Evolutionary conservation across 2,329 filamentous ascomycete species (phyloP).

Genomic region (Cryphonectria japonica): DNA sequence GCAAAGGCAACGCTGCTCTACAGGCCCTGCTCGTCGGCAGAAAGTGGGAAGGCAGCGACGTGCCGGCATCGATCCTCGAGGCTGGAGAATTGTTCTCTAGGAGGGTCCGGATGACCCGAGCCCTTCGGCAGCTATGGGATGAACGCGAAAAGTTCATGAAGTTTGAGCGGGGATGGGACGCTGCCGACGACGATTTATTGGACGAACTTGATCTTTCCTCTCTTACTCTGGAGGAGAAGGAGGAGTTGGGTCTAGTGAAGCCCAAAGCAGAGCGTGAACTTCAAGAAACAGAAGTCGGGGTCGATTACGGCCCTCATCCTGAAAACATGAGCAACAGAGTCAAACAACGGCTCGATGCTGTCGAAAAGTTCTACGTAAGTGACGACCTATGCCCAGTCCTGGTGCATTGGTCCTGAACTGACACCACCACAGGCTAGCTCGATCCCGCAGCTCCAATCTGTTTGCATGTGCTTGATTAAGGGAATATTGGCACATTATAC

Average conservation of each 20-base stretch:
- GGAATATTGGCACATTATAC: constrained; percentile 87
- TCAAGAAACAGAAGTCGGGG: constrained; percentile 44
- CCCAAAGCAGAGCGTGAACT: constrained; percentile 41
- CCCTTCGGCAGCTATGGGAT: constrained; percentile 92
- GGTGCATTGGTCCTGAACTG: constrained; percentile 32
- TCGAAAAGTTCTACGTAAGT: constrained; percentile 87
- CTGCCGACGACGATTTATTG: constrained; percentile 48
- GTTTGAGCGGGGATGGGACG: constrained; percentile 87
- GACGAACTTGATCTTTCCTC: constrained; percentile 45
- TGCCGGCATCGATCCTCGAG: constrained; percentile 92
- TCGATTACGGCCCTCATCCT: constrained; percentile 56
- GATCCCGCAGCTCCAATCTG: constrained; percentile 84
- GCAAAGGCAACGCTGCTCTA: constrained; percentile 80
- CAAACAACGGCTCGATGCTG: constrained; percentile 68
- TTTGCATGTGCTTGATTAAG: constrained; percentile 91
- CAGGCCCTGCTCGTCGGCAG: constrained; percentile 81
- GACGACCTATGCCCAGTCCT: background rate
- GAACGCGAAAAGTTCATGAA: constrained; percentile 90
- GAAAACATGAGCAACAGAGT: constrained; percentile 55
- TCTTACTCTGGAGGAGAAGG: constrained; percentile 47
- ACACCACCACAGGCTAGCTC: constrained; percentile 63
- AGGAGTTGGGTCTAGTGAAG: constrained; percentile 52
- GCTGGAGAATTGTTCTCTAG: constrained; percentile 90
- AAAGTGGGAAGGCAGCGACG: constrained; percentile 90
- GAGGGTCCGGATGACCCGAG: constrained; percentile 87